A percentile compares a stretch with the other conserved stretches of the same genome.
Conservation (phyloP, 305 asterid genomes). For the Nicotiana rustica region DNA sequence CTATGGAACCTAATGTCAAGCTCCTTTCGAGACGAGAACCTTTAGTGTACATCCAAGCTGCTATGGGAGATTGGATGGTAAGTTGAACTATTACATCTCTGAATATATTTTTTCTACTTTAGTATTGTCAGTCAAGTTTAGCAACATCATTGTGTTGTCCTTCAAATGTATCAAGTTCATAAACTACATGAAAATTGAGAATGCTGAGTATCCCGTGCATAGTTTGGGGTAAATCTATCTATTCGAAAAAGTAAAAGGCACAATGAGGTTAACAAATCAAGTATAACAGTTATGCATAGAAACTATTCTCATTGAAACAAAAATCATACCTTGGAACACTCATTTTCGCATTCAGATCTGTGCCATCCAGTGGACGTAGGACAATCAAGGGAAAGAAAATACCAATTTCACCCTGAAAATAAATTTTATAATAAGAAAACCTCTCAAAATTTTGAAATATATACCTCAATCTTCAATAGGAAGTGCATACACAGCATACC, state of each 20-base stretch:
- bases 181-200: constrained; percentile 19
- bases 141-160: constrained; percentile 3
- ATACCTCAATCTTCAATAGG: constrained; percentile 24
- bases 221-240: background rate
- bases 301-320: background rate
- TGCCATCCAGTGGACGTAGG: constrained; percentile 87
- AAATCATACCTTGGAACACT: constrained; percentile 81
- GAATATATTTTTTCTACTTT: background rate
- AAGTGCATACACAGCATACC: constrained; percentile 51
- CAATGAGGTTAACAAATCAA: background rate
- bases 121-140: background rate
- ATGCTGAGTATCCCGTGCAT: background rate
- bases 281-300: constrained; percentile 3
- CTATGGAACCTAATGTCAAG: constrained; percentile 17
- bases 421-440: constrained; percentile 20
- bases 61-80: background rate
- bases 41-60: background rate
- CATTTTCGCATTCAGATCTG: constrained; percentile 80
- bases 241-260: constrained; percentile 26
- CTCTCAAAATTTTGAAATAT: constrained; percentile 27
- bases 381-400: constrained; percentile 95
- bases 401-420: constrained; percentile 91
- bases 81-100: constrained; percentile 25
- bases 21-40: constrained; percentile 9
- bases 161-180: constrained; percentile 23